A percentile compares a stretch with the other conserved stretches of the same genome.
Conservation (phyloP, 1,139 yeast species). For the Geotrichum bryndzae region DNA sequence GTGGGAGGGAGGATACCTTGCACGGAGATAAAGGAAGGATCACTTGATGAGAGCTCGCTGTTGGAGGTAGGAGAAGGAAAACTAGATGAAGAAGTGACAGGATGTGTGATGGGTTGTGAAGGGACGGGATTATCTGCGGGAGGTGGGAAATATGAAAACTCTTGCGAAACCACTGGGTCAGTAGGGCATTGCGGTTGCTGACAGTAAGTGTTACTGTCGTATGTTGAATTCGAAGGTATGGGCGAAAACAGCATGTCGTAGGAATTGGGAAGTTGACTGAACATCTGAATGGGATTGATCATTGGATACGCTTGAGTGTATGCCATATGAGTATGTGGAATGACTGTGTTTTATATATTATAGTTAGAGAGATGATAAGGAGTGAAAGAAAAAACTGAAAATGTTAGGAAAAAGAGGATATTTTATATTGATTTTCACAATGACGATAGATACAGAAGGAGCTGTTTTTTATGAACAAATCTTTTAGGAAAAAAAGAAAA, state of each 20-base stretch:
- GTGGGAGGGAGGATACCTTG: slow-evolving; percentile 18
- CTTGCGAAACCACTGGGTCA: not conserved
- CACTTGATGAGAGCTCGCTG: not conserved
- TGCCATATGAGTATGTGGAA: not conserved
- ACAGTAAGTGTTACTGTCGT: not conserved
- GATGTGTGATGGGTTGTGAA: not conserved
- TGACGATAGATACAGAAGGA: not conserved
- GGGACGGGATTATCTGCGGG: not conserved
- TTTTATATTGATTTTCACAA: not conserved
- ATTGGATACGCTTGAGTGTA: not conserved
- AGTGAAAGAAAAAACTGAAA: not conserved
- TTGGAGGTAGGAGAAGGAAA: not conserved
- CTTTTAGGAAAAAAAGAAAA: not conserved
- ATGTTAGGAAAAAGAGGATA: not conserved
- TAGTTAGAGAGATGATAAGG: not conserved
- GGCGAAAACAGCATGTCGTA: not conserved
- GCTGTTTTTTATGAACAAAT: not conserved
- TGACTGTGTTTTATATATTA: not conserved
- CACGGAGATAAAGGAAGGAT: slow-evolving; percentile 15
- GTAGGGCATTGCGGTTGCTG: not conserved
- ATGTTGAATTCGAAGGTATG: not conserved
- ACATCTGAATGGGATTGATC: not conserved
- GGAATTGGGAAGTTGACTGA: not conserved
- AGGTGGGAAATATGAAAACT: not conserved
- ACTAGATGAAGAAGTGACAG: not conserved